Evolutionary conservation across 2,329 filamentous ascomycete species (phyloP).

Genomic region (Colletotrichum graminicola): DNA sequence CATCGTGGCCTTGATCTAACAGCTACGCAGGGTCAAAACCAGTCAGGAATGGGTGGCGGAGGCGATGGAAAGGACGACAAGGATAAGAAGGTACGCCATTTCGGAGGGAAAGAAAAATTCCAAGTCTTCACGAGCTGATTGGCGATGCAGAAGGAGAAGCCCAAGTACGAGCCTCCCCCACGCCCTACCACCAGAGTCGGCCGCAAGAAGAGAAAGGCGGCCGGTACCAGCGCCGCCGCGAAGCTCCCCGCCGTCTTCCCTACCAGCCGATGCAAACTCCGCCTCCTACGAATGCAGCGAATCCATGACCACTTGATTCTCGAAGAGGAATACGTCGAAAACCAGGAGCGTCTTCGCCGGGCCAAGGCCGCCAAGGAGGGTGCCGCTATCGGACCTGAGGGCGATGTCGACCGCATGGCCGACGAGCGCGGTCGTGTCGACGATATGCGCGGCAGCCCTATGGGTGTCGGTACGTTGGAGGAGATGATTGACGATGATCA

Average conservation of each 20-base stretch:
- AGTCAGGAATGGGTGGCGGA: constrained; percentile 86
- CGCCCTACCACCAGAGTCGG: constrained; percentile 96
- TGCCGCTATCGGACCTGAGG: constrained; percentile 77
- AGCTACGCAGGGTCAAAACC: constrained; percentile 77
- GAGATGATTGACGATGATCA: constrained; percentile 99
- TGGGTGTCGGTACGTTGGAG: constrained; percentile 97
- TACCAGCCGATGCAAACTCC: constrained; percentile 96
- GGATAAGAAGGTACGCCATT: constrained; percentile 85
- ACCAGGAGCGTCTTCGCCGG: constrained; percentile 95
- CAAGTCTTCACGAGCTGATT: constrained; percentile 27
- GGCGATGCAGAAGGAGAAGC: constrained; percentile 89
- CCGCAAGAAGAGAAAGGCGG: constrained; percentile 97
- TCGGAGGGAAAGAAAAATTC: constrained; percentile 15
- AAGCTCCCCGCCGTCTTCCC: constrained; percentile 96
- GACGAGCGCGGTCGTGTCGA: constrained; percentile 96
- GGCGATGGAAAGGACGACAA: constrained; percentile 86
- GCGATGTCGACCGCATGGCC: constrained; percentile 83
- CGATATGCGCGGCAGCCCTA: constrained; percentile 97
- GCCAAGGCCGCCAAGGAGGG: constrained; percentile 85
- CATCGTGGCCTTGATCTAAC: constrained; percentile 36
- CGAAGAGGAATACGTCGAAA: constrained; percentile 99
- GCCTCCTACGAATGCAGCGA: constrained; percentile 97
- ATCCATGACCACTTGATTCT: constrained; percentile 97
- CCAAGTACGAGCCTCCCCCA: constrained; percentile 99
- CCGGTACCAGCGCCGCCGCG: constrained; percentile 91